Conservation (phyloP, 805 yeast genomes). For the Zygosaccharomyces bailii region DNA sequence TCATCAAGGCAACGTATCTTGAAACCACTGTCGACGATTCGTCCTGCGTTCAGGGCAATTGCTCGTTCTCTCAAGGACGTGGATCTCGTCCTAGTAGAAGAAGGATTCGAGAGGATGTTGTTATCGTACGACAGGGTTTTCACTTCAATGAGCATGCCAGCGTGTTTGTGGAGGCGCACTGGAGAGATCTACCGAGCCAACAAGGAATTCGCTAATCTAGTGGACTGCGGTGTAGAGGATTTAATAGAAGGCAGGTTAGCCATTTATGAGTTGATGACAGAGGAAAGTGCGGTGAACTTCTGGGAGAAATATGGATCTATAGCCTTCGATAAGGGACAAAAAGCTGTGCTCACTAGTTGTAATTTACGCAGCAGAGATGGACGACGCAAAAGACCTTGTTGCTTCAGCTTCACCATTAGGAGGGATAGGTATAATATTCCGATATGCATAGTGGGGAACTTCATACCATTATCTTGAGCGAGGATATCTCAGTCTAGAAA, state of each 20-base stretch:
- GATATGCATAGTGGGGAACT: conserved; percentile 92
- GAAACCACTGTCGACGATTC: conserved; percentile 76
- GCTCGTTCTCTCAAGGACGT: conserved; percentile 87
- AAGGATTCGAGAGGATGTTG: conserved; percentile 88
- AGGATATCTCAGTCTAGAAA: too few relatives aligned
- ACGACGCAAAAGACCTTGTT: conserved; percentile 73
- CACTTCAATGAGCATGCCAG: conserved; percentile 97
- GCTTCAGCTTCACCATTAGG: conserved; percentile 90
- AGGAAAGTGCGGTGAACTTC: conserved; percentile 91
- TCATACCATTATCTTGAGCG: conserved; percentile 61
- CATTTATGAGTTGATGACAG: conserved; percentile 90
- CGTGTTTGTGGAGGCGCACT: conserved; percentile 94
- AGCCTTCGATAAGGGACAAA: conserved; percentile 93
- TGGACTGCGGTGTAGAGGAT: conserved; percentile 86
- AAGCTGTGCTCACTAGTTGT: conserved; percentile 91
- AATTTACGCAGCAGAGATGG: conserved; percentile 82
- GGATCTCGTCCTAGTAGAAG: conserved; percentile 88
- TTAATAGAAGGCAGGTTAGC: conserved; percentile 88
- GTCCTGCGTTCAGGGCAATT: conserved; percentile 92
- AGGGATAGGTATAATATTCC: conserved; percentile 93
- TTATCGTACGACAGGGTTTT: conserved; percentile 92
- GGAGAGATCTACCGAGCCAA: conserved; percentile 95
- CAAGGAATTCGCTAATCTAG: conserved; percentile 91
- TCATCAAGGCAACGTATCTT: conserved; percentile 80
- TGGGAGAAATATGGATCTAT: conserved; percentile 98